These are phyloP conservation scores for Eucalyptus guilfoylei DNA, from an alignment of 345 rosid genomes.

Conservation along the genomic window DNA sequence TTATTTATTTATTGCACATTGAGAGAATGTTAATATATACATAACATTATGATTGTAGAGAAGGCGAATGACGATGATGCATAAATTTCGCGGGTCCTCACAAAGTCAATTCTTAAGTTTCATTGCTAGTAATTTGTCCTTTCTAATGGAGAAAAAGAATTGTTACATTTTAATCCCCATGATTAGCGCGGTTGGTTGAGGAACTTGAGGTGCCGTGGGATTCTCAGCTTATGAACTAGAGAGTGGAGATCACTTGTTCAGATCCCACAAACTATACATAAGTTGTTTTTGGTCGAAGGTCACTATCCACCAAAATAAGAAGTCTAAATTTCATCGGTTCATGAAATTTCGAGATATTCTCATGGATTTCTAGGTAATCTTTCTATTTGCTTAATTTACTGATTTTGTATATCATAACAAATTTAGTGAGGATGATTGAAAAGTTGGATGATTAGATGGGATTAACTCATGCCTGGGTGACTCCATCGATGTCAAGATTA, in stretches of 20 bases:
- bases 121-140: not conserved
- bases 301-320: accelerated
- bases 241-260: not conserved
- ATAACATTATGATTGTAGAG: not conserved
- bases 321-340: not conserved
- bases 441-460: not conserved
- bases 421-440: not conserved
- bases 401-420: not conserved
- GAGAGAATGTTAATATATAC: no score
- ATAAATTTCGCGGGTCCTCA: not conserved
- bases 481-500: not conserved
- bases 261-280: not conserved
- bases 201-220: not conserved
- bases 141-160: not conserved
- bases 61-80: not conserved
- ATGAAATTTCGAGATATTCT: not conserved
- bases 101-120: not conserved
- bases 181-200: not conserved
- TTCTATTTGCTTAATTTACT: not conserved
- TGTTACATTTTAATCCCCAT: not conserved
- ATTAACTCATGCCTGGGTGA: not conserved
- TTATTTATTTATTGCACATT: no score
- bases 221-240: not conserved
- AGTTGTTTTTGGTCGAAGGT: not conserved
- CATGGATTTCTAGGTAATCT: not conserved